Evolutionary conservation across 257 asterid genomes (phyloP).

Genomic region (Handroanthus guayacan): DNA sequence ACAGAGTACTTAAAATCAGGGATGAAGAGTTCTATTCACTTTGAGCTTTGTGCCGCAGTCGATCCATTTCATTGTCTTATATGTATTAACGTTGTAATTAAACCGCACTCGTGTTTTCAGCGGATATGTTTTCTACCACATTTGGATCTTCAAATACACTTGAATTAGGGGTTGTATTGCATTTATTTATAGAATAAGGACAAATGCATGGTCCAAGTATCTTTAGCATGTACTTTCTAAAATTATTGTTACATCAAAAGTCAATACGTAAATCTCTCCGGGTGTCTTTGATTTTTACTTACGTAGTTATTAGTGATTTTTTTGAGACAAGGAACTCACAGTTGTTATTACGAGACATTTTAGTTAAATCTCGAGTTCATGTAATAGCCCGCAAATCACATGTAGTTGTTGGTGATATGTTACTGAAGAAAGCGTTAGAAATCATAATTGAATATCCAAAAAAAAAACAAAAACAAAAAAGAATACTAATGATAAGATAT

Average conservation of each 20-base stretch:
- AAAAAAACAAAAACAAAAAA: no score
- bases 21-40: conserved; percentile 67
- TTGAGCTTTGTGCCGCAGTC: conserved; percentile 55
- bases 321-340: no score
- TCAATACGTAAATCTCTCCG: conserved; percentile 36
- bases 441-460: neutral
- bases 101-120: conserved; percentile 21
- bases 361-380: no score
- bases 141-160: conserved; percentile 41
- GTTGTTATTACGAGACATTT: no score
- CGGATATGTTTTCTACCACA: conserved; percentile 28
- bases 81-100: neutral
- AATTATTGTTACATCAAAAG: neutral
- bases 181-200: neutral
- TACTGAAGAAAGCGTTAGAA: neutral
- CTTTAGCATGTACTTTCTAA: neutral
- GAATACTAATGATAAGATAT: neutral
- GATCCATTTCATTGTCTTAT: conserved; percentile 29
- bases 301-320: no score
- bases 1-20: conserved; percentile 41
- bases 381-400: no score
- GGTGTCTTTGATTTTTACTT: neutral
- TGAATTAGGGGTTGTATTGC: conserved; percentile 10
- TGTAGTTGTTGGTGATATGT: no score
- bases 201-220: conserved; percentile 22